Evolutionary conservation across 2,329 filamentous ascomycete species (phyloP).

Genomic region (Aaosphaeria pasadenensis): DNA sequence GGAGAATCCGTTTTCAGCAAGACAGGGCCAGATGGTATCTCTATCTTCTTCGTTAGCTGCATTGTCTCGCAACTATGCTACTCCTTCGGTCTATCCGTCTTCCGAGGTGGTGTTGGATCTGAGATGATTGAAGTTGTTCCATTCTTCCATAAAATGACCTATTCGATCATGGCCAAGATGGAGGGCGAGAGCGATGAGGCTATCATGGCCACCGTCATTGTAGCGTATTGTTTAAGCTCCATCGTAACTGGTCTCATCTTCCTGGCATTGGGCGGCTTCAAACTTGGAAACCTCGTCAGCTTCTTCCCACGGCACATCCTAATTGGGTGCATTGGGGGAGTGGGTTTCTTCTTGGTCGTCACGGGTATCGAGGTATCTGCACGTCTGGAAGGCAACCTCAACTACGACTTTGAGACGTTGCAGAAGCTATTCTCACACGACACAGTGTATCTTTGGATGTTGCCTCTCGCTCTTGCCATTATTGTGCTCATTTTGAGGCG

Average conservation of each 20-base stretch:
- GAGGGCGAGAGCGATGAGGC: constrained; percentile 78
- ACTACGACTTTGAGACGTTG: constrained; percentile 75
- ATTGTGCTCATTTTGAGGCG: constrained; percentile 73
- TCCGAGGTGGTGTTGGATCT: constrained; percentile 87
- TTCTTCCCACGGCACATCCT: constrained; percentile 97
- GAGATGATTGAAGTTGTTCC: constrained; percentile 99
- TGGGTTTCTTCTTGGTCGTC: constrained; percentile 89
- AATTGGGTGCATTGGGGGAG: constrained; percentile 94
- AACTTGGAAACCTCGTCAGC: constrained; percentile 86
- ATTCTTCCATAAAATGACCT: constrained; percentile 98
- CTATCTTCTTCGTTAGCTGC: constrained; percentile 97
- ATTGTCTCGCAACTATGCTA: constrained; percentile 91
- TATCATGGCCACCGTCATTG: constrained; percentile 90
- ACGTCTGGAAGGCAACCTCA: constrained; percentile 77
- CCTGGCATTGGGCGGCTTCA: constrained; percentile 83
- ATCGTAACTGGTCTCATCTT: constrained; percentile 89
- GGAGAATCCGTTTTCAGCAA: constrained; percentile 81
- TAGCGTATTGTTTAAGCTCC: constrained; percentile 85
- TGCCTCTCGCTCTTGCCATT: constrained; percentile 74
- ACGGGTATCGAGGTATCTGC: constrained; percentile 94
- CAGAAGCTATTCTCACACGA: constrained; percentile 69
- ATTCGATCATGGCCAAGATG: constrained; percentile 75
- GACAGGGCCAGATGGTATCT: constrained; percentile 89
- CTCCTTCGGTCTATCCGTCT: constrained; percentile 79
- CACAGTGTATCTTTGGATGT: constrained; percentile 77